A percentile compares a stretch with the other conserved stretches of the same genome.
Evolutionary conservation across 176 grass and related monocot genomes (phyloP).

Genomic region (Lolium rigidum): DNA sequence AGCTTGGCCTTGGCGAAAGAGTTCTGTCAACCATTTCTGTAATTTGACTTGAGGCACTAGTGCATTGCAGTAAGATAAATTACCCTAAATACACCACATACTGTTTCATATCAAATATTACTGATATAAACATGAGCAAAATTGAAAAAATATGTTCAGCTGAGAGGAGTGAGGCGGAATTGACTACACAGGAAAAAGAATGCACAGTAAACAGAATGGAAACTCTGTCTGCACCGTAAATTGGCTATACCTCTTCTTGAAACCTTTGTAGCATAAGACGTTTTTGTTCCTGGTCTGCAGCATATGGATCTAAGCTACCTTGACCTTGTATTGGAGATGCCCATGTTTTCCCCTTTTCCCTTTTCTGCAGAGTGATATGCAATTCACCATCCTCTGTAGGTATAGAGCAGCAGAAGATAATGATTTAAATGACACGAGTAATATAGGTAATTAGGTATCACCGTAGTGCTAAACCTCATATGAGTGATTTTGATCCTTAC

Average conservation of each 20-base stretch:
- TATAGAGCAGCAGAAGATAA: not conserved
- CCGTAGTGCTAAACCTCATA: not conserved
- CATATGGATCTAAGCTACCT: conserved; percentile 78
- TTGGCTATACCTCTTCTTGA: conserved; percentile 90
- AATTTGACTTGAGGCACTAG: conserved; percentile 9
- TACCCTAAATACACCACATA: not conserved
- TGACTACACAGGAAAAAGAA: not conserved
- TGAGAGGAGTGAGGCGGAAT: not conserved
- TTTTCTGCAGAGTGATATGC: conserved; percentile 98
- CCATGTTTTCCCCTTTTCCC: conserved; percentile 89
- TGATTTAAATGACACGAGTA: not conserved
- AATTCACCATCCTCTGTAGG: conserved; percentile 81
- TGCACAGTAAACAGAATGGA: not conserved
- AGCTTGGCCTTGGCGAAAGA: conserved; percentile 6
- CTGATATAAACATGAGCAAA: not conserved
- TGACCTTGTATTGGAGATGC: conserved; percentile 95
- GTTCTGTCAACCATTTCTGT: not conserved
- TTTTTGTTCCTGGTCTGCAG: conserved; percentile 90
- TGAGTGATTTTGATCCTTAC: not conserved
- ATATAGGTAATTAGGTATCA: too few species aligned
- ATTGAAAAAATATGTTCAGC: not conserved
- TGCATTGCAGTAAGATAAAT: not conserved
- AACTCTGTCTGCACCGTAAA: conserved; percentile 9
- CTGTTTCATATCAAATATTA: not conserved
- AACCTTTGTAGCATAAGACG: conserved; percentile 99